These are phyloP conservation scores for Euphorbia lathyris DNA, from an alignment of 345 rosid species.

Conservation along the genomic window DNA sequence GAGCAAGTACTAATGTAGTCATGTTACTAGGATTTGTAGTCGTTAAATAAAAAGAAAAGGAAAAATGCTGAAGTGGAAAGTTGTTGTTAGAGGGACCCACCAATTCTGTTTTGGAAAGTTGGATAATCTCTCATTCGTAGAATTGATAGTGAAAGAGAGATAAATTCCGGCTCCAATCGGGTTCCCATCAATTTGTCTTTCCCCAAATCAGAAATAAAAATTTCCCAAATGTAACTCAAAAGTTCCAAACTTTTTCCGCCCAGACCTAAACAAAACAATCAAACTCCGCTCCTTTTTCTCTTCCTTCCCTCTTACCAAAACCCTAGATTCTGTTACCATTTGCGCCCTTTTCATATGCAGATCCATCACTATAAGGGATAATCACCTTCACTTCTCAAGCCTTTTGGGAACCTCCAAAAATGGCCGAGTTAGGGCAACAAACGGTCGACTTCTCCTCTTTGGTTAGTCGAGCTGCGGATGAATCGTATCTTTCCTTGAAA, in stretches of 20 bases:
- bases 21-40: too few relatives aligned
- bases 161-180: background rate
- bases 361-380: background rate
- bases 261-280: background rate
- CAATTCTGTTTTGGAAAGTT: background rate
- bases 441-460: conserved; percentile 79
- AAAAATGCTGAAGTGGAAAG: background rate
- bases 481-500: conserved; percentile 68
- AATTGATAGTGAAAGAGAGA: background rate
- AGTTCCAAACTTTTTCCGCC: background rate
- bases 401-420: conserved; percentile 34
- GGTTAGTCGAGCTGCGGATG: conserved; percentile 78
- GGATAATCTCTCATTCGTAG: background rate
- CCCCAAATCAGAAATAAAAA: background rate
- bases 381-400: background rate
- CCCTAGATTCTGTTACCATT: background rate
- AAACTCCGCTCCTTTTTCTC: background rate
- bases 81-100: background rate
- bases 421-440: conserved; percentile 81
- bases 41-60: too few relatives aligned
- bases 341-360: background rate
- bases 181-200: background rate
- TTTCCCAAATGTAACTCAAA: background rate
- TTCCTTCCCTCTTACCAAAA: background rate
- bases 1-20: too few relatives aligned